These are phyloP conservation scores for Alternaria ethzedia DNA, from an alignment of 2,329 filamentous ascomycete species.

Conservation along the genomic window DNA sequence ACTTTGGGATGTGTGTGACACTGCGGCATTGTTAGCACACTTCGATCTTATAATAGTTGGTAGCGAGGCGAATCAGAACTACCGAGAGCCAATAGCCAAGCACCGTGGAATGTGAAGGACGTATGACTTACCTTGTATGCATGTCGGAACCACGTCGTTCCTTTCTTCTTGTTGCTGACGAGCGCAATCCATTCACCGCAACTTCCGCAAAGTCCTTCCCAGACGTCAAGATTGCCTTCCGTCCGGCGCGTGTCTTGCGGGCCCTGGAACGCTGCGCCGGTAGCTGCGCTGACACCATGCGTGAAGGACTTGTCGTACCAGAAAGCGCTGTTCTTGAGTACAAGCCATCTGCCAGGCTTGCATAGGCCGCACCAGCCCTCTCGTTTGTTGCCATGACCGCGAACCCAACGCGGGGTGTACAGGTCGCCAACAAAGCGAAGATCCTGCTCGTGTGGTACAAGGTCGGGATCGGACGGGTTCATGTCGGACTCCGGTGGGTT, in stretches of 20 bases:
- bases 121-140: slow-evolving; percentile 73
- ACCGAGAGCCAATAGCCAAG: slow-evolving; percentile 8
- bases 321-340: slow-evolving; percentile 87
- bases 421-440: slow-evolving; percentile 80
- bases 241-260: slow-evolving; percentile 77
- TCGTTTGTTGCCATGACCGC: slow-evolving; percentile 84
- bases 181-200: slow-evolving; percentile 83
- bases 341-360: slow-evolving; percentile 84
- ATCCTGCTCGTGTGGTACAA: slow-evolving; percentile 76
- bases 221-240: slow-evolving; percentile 81
- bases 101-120: slow-evolving; percentile 10
- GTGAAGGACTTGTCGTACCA: slow-evolving; percentile 95
- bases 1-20: slow-evolving; percentile 54
- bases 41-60: slow-evolving; percentile 17
- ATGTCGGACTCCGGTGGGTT: slow-evolving; percentile 80
- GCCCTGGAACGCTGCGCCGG: slow-evolving; percentile 77
- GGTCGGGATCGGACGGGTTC: slow-evolving; percentile 76
- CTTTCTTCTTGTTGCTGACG: slow-evolving; percentile 87
- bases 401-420: slow-evolving; percentile 84
- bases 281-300: slow-evolving; percentile 83
- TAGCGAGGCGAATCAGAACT: slow-evolving; percentile 3
- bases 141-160: slow-evolving; percentile 90
- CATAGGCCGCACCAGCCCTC: slow-evolving; percentile 91
- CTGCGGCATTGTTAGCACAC: slow-evolving; percentile 37
- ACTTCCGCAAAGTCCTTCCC: slow-evolving; percentile 79